Evolutionary conservation across 2,329 filamentous ascomycete genomes (phyloP).

Genomic region (Chrysosporium keratinophilum): DNA sequence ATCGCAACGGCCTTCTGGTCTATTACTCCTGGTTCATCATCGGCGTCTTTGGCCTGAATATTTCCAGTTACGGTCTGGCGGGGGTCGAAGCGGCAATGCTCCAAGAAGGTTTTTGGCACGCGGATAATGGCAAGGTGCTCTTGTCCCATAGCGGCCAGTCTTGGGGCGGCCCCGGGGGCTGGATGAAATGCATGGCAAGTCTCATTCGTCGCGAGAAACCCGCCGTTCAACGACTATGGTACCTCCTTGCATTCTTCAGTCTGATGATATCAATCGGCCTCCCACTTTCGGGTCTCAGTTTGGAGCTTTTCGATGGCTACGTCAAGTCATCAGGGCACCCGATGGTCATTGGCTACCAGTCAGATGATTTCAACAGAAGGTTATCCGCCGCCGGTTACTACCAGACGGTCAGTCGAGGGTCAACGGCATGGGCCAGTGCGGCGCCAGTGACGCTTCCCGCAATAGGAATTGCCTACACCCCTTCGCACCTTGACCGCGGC

Average conservation of each 20-base stretch:
- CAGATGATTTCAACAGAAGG: too few species aligned
- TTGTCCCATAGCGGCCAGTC: slow-evolving; percentile 12
- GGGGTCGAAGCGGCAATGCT: slow-evolving; percentile 16
- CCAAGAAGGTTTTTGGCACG: slow-evolving; percentile 11
- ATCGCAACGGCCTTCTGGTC: slow-evolving; percentile 2
- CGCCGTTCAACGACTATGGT: slow-evolving; percentile 8
- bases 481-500: slow-evolving; percentile 12
- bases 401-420: background rate
- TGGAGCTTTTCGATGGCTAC: slow-evolving; percentile 15
- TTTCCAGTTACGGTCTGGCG: slow-evolving; percentile 13
- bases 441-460: slow-evolving; percentile 8
- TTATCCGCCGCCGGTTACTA: background rate
- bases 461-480: slow-evolving; percentile 10
- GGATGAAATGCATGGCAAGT: background rate
- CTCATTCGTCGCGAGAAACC: background rate
- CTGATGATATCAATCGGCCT: slow-evolving; percentile 12
- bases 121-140: slow-evolving; percentile 8
- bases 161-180: slow-evolving; percentile 10
- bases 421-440: slow-evolving; percentile 5
- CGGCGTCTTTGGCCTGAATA: slow-evolving; percentile 15
- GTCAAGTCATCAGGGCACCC: slow-evolving; percentile 8
- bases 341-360: slow-evolving; percentile 7
- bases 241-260: slow-evolving; percentile 6
- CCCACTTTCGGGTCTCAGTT: slow-evolving; percentile 14
- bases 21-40: slow-evolving; percentile 17